These are phyloP conservation scores for Mayamaea pseudoterrestris DNA, from an alignment of 108 stramenopile genomes.

Conservation along the genomic window DNA sequence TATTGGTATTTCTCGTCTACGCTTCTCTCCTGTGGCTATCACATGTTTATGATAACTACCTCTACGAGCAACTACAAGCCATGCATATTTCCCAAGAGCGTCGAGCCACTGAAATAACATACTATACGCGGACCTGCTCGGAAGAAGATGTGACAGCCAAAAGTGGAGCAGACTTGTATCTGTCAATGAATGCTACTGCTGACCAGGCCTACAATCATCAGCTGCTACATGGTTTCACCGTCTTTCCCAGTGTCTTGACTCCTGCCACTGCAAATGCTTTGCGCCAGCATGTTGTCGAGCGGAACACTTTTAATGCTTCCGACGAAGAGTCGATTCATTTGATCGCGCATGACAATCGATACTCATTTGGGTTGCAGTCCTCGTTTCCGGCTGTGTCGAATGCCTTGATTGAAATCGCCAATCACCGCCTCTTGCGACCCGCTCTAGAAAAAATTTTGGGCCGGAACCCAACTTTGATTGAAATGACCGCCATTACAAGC, in stretches of 20 bases:
- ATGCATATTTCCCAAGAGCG: background rate
- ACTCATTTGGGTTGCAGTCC: slow-evolving; percentile 22
- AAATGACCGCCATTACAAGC: slow-evolving; percentile 48
- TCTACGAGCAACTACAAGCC: background rate
- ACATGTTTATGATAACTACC: slow-evolving; percentile 6
- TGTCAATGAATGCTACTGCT: slow-evolving; percentile 9
- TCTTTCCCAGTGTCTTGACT: slow-evolving; percentile 33
- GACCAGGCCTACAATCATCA: slow-evolving; percentile 22
- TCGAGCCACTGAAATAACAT: slow-evolving; percentile 17
- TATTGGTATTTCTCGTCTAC: background rate
- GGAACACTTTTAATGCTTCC: slow-evolving; percentile 14
- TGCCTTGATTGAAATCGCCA: slow-evolving; percentile 20
- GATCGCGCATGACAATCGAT: slow-evolving; percentile 36
- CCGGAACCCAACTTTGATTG: slow-evolving; percentile 48
- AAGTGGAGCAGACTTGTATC: slow-evolving; percentile 16
- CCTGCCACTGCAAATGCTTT: slow-evolving; percentile 16
- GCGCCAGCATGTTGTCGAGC: slow-evolving; percentile 24
- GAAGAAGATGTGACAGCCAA: slow-evolving; percentile 32
- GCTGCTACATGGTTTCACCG: slow-evolving; percentile 31
- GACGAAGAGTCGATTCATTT: slow-evolving; percentile 16
- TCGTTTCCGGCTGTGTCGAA: background rate
- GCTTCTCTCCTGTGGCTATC: slow-evolving; percentile 2
- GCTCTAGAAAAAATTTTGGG: slow-evolving; percentile 36
- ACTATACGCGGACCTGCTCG: slow-evolving; percentile 37
- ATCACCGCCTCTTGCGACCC: slow-evolving; percentile 13